A percentile compares a stretch with the other conserved stretches of the same genome.
These are phyloP conservation scores for Aspergillus jensenii DNA, from an alignment of 2,329 filamentous ascomycete genomes.

Conservation along the genomic window DNA sequence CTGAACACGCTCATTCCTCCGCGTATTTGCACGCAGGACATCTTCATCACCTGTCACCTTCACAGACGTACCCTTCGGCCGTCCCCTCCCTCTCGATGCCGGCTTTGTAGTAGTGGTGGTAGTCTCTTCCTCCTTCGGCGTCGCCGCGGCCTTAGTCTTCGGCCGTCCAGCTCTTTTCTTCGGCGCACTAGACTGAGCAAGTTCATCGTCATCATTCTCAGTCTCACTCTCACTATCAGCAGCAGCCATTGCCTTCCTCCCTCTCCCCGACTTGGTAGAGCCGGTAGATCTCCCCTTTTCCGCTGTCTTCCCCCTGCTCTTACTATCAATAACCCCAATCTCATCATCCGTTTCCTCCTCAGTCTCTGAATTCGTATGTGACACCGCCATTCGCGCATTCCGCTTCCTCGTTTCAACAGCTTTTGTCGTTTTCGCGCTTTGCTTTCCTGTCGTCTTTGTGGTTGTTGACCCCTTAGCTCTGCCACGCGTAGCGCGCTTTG, in stretches of 20 bases:
- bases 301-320: constrained; percentile 6
- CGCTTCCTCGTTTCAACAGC: constrained; percentile 16
- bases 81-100: constrained; percentile 27
- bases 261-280: constrained; percentile 4
- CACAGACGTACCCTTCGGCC: constrained; percentile 27
- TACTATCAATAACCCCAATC: constrained; percentile 17
- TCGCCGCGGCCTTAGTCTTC: constrained; percentile 7
- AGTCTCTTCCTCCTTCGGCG: neutral
- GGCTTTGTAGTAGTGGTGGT: constrained; percentile 10
- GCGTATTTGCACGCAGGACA: constrained; percentile 15
- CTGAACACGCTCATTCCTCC: constrained; percentile 12
- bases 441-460: constrained; percentile 9
- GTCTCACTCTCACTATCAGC: constrained; percentile 19
- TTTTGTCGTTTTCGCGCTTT: constrained; percentile 10
- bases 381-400: constrained; percentile 6
- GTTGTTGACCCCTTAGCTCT: constrained; percentile 17
- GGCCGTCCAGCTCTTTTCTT: constrained; percentile 24
- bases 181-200: constrained; percentile 22
- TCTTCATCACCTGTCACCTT: constrained; percentile 16
- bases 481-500: constrained; percentile 22
- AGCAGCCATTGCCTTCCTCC: constrained; percentile 10
- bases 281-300: constrained; percentile 15
- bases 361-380: constrained; percentile 12
- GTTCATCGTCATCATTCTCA: constrained; percentile 25
- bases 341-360: constrained; percentile 29